These are phyloP conservation scores for Hypoxylon sp. DNA, from an alignment of 2,329 filamentous ascomycete genomes.

Conservation along the genomic window DNA sequence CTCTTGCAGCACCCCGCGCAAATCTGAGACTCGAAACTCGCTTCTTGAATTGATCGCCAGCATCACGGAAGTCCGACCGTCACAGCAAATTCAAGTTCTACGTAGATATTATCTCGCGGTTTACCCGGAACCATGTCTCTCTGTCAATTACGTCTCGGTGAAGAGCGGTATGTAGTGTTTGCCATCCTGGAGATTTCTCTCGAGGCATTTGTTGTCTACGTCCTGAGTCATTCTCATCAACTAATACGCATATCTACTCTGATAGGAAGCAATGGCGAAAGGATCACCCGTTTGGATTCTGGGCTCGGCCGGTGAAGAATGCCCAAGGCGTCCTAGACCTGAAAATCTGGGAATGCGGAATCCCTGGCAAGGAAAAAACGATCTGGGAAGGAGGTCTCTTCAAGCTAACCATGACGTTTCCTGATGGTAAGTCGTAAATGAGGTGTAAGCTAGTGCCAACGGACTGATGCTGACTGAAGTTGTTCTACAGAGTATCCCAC, in stretches of 20 bases:
- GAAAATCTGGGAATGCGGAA: conserved; percentile 96
- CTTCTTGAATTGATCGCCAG: background rate
- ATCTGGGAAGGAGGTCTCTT: conserved; percentile 98
- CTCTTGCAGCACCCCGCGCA: conserved; percentile 19
- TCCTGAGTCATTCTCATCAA: background rate
- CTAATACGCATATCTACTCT: conserved; percentile 38
- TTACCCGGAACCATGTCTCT: conserved; percentile 76
- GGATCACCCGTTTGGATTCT: conserved; percentile 98
- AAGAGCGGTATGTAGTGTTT: conserved; percentile 78
- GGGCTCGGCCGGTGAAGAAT: conserved; percentile 87
- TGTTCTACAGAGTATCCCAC: conserved; percentile 87
- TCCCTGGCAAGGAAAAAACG: conserved; percentile 96
- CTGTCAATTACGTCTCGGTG: conserved; percentile 87
- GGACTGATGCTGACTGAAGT: conserved; percentile 41
- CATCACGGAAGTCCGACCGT: conserved; percentile 1
- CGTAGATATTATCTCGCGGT: background rate
- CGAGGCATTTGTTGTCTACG: conserved; percentile 11
- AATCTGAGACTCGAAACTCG: conserved; percentile 9
- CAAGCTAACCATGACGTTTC: conserved; percentile 93
- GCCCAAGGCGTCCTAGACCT: conserved; percentile 87
- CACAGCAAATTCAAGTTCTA: conserved; percentile 6
- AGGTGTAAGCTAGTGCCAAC: conserved; percentile 40
- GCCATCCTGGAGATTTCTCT: background rate
- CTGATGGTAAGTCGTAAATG: conserved; percentile 79
- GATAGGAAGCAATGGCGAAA: conserved; percentile 93